Evolutionary conservation across 495 filamentous ascomycete genomes (phyloP), one percentile per base, ranked within the genome.

Genomic region (Penicillium dipodomyicola): DNA sequence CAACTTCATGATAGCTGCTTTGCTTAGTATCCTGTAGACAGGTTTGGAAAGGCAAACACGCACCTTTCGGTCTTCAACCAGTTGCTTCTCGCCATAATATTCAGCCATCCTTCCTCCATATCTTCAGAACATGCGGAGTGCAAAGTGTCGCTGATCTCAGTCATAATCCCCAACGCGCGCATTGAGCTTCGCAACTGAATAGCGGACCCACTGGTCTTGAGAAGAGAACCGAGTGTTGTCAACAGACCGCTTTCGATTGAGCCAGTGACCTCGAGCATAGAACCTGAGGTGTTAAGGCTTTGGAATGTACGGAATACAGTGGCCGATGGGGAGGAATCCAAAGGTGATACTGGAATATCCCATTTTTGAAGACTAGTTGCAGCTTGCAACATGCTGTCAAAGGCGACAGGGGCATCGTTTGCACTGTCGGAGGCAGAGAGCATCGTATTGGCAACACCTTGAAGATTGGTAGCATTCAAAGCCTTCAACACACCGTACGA

Each of bases 351-450:
- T 49, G 88, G 87, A 51, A 97, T 77, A 71, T 96, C 92, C 94
- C 94, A 98, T 64, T 94, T 87, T 62, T 92, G 91, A 46, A 98
- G 75, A 63, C 88, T 91, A 48, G 87, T 82, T 14, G 94, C 93
- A n/a, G 90, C 88, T 46, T 83, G 82, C 53, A 95, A 85, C 59
- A 90, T 87, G 54, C 81, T 86, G 40, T 89, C 85, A 15, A 84
- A 73, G 8, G 83, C 81, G n/a, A 59, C 46, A 35, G 69, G 59
- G 20, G 62, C 61, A 20, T 72, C 68, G 14, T 68, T 72, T 20
- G 64, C 49, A 45, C 40, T 63, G 1, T 64, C 58, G 15, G 67
- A 59, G 4, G 64, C 59, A 23, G 67, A 65, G 20, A 78, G 65
- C 56, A 80, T 70, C n/a, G 77, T 74, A 50, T 73, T 77, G 10